A percentile compares a stretch with the other conserved stretches of the same genome.
Conservation (phyloP, 2,329 filamentous ascomycete genomes). For the Colletotrichum destructivum region DNA sequence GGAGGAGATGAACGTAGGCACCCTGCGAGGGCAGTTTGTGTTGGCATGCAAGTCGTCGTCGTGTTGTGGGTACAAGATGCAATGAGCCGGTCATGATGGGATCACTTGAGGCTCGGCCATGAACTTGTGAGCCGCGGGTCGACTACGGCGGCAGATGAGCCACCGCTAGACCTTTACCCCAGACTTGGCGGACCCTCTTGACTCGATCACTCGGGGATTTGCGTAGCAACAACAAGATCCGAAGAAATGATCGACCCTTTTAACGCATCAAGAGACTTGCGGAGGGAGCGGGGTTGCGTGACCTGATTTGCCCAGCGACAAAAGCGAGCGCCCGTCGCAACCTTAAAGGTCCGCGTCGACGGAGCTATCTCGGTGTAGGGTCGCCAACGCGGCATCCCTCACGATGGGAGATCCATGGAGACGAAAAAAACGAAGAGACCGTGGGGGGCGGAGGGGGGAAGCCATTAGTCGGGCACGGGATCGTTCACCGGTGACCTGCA, state of each 20-base stretch:
- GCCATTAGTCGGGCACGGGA: conserved; percentile 3
- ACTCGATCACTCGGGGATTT: conserved; percentile 7
- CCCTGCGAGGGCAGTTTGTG: neutral
- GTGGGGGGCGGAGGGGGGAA: no score
- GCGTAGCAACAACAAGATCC: neutral
- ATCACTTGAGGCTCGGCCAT: conserved; percentile 23
- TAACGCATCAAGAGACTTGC: neutral
- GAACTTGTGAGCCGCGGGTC: neutral
- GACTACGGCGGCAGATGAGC: neutral
- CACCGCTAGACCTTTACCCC: conserved; percentile 18
- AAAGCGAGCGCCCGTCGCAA: conserved; percentile 12
- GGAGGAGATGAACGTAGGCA: neutral
- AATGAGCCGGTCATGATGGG: conserved; percentile 1
- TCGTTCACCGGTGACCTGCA: neutral
- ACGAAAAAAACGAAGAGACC: neutral
- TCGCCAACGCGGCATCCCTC: conserved; percentile 31
- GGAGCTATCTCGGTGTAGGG: conserved; percentile 33
- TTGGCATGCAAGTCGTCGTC: neutral
- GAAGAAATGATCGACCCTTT: neutral
- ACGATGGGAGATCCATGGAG: conserved; percentile 22
- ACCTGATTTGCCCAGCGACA: conserved; percentile 10
- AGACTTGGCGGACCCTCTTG: conserved; percentile 23
- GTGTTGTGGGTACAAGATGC: neutral
- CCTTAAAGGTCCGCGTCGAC: conserved; percentile 6
- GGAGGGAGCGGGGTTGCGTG: neutral